phyloP scores from a whole-genome alignment of 176 grass and related monocot species.

The Aegilops speltoides region DNA sequence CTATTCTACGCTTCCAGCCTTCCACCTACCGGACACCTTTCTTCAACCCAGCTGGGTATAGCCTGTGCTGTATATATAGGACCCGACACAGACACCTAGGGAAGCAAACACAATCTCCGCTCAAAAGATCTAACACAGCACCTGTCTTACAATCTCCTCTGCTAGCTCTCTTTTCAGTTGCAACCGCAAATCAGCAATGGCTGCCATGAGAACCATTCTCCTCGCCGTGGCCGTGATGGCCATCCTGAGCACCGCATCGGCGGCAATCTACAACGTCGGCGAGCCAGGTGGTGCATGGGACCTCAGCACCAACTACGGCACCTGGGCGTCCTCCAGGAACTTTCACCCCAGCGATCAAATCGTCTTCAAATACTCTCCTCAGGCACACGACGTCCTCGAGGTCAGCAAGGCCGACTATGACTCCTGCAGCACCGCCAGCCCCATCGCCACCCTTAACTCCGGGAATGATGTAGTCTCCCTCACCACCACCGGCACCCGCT shows the following conservation, averaged over 20 bases:
- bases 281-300: too few relatives aligned
- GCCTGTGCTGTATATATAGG: not conserved
- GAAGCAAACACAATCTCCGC: not conserved
- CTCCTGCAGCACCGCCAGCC: constrained; percentile 27
- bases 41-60: not conserved
- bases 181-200: too few relatives aligned
- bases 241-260: too few relatives aligned
- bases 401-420: constrained; percentile 44
- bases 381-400: constrained; percentile 47
- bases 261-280: too few relatives aligned
- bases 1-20: not conserved
- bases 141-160: too few relatives aligned
- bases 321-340: constrained; percentile 45
- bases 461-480: constrained; percentile 41
- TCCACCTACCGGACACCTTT: not conserved
- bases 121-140: not conserved
- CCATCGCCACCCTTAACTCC: constrained; percentile 28
- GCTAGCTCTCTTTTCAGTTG: too few relatives aligned
- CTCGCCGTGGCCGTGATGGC: too few relatives aligned
- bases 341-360: constrained; percentile 45
- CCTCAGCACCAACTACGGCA: too few relatives aligned
- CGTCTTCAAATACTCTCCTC: constrained; percentile 40
- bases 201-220: too few relatives aligned
- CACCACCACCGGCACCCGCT: constrained; percentile 24
- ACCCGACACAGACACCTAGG: not conserved